phyloP scores from a whole-genome alignment of 495 filamentous ascomycete genomes.

The Penicillium coprophilum region DNA sequence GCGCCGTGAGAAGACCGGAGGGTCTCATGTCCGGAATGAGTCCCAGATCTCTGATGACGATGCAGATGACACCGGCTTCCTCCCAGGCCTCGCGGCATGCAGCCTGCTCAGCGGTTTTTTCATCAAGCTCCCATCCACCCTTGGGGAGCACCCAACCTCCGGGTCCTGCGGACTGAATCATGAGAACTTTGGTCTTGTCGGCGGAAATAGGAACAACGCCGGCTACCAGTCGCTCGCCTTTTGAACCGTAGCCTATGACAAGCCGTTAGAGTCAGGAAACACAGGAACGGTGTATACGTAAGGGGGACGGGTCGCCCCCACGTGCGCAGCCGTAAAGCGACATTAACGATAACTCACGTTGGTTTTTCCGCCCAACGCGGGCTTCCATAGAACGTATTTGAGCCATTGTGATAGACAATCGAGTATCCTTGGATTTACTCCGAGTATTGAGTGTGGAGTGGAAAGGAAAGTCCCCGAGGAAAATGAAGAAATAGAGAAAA shows the following conservation, averaged over 20 bases:
- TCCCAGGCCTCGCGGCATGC: conserved; percentile 92
- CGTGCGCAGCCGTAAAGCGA: conserved; percentile 17
- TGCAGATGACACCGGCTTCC: conserved; percentile 88
- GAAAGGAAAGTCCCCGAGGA: conserved; percentile 1
- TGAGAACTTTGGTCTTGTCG: conserved; percentile 77
- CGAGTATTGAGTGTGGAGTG: not conserved
- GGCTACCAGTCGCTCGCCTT: conserved; percentile 92
- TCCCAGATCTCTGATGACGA: conserved; percentile 78
- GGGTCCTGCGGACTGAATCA: conserved; percentile 88
- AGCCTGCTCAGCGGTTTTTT: conserved; percentile 65
- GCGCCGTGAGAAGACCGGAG: conserved; percentile 53
- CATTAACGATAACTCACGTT: conserved; percentile 64
- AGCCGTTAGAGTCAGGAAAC: conserved; percentile 15
- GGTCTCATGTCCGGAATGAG: conserved; percentile 76
- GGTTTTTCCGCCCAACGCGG: conserved; percentile 71
- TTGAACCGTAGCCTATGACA: conserved; percentile 75
- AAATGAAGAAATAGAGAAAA: conserved; percentile 21
- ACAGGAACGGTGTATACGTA: not conserved
- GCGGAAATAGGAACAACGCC: conserved; percentile 82
- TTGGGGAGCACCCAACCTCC: conserved; percentile 95
- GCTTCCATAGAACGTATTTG: conserved; percentile 72
- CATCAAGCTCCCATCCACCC: conserved; percentile 95
- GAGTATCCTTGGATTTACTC: conserved; percentile 5
- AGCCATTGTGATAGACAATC: conserved; percentile 49
- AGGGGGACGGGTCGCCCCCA: conserved; percentile 12